Conservation (phyloP, 2,329 filamentous ascomycete species). For the Gaeumannomyces tritici region DNA sequence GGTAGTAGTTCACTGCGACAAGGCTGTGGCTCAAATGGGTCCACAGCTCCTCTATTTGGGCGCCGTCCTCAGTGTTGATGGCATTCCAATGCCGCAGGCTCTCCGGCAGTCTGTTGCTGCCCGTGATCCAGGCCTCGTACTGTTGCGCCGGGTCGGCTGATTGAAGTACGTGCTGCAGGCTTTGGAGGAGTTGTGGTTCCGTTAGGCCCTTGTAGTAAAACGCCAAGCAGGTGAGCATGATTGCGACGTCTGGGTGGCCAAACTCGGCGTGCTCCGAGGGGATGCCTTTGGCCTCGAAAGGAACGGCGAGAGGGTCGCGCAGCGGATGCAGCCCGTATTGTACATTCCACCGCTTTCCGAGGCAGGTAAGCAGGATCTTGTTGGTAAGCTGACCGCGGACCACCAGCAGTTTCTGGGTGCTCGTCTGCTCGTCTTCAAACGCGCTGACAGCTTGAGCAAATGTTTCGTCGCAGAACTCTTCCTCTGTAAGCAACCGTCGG, state of each 20-base stretch:
- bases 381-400: slow-evolving; percentile 45
- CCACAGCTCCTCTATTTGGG: slow-evolving; percentile 41
- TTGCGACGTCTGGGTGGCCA: slow-evolving; percentile 50
- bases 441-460: slow-evolving; percentile 27
- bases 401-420: too few species aligned
- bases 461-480: too few species aligned
- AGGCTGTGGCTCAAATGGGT: slow-evolving; percentile 42
- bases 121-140: slow-evolving; percentile 38
- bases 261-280: slow-evolving; percentile 49
- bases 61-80: slow-evolving; percentile 45
- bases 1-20: slow-evolving; percentile 51
- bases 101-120: slow-evolving; percentile 20
- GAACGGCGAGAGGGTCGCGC: slow-evolving; percentile 41
- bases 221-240: slow-evolving; percentile 43
- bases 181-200: slow-evolving; percentile 35
- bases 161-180: slow-evolving; percentile 35
- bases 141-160: slow-evolving; percentile 42
- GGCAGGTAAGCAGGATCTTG: slow-evolving; percentile 41
- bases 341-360: slow-evolving; percentile 55
- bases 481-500: slow-evolving; percentile 4
- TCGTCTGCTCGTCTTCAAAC: too few species aligned
- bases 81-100: slow-evolving; percentile 37
- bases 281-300: slow-evolving; percentile 49
- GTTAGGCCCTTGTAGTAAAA: slow-evolving; percentile 48
- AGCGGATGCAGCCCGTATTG: slow-evolving; percentile 46